phyloP scores from a whole-genome alignment of 2,329 filamentous ascomycete genomes.

The Penicillium paneum region DNA sequence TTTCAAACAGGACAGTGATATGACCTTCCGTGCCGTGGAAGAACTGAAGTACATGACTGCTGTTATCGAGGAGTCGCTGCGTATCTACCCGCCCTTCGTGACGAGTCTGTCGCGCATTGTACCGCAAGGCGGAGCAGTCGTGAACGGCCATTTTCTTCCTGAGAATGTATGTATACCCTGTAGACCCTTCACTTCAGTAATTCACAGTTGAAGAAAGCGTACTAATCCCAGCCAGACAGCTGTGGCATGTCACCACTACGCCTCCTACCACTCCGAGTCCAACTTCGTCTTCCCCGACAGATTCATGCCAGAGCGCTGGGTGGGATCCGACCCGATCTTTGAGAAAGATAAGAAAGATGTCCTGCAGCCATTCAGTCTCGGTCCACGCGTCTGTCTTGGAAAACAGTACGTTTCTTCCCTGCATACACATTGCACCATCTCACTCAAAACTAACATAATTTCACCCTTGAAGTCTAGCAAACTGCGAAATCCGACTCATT shows the following conservation, averaged over 20 bases:
- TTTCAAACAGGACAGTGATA: constrained; percentile 27
- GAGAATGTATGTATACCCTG: constrained; percentile 15
- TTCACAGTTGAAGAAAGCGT: rapidly evolving
- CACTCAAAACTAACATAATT: neutral
- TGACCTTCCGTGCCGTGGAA: constrained; percentile 28
- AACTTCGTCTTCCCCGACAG: constrained; percentile 25
- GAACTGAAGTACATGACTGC: constrained; percentile 45
- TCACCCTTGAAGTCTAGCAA: constrained; percentile 18
- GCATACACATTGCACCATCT: too few species aligned
- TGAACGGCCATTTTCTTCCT: constrained; percentile 38
- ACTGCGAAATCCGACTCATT: constrained; percentile 26
- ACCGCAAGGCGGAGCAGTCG: constrained; percentile 29
- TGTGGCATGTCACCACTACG: constrained; percentile 24
- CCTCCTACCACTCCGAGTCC: constrained; percentile 22
- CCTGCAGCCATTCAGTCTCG: constrained; percentile 36
- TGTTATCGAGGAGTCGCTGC: constrained; percentile 48
- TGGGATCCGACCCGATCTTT: constrained; percentile 18
- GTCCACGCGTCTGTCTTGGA: constrained; percentile 37
- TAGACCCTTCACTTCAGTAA: neutral
- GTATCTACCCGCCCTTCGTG: constrained; percentile 46
- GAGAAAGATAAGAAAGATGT: constrained; percentile 23
- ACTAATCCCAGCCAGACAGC: constrained; percentile 7
- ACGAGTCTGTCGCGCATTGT: constrained; percentile 24
- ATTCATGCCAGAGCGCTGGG: constrained; percentile 37
- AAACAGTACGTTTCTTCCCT: constrained; percentile 22